Evolutionary conservation across 345 rosid species (phyloP).

Genomic region (Populus alba): DNA sequence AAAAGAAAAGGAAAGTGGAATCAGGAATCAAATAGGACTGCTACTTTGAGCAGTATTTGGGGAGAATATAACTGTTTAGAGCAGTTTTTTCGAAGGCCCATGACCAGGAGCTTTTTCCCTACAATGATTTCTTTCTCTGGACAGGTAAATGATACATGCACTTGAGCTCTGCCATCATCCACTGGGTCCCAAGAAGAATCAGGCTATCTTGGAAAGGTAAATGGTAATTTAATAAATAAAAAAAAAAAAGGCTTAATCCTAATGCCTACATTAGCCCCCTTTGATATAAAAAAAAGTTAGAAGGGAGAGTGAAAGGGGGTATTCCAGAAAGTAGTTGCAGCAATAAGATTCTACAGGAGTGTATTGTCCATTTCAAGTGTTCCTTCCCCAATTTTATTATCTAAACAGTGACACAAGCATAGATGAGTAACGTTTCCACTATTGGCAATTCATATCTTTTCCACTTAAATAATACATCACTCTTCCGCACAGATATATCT

Average conservation of each 20-base stretch:
- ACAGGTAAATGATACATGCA: background rate
- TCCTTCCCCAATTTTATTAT: background rate
- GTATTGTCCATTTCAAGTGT: background rate
- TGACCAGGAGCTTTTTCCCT: background rate
- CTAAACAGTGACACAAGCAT: background rate
- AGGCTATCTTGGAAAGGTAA: background rate
- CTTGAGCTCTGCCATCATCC: background rate
- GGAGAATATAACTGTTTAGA: background rate
- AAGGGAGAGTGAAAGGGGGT: background rate
- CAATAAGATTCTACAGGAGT: background rate
- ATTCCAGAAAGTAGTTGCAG: background rate
- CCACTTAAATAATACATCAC: background rate
- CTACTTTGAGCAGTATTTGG: background rate
- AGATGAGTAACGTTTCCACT: background rate
- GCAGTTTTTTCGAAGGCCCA: background rate
- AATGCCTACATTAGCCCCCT: background rate
- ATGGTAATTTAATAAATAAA: background rate
- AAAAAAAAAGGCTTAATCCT: background rate
- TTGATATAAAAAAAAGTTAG: background rate
- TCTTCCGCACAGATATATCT: background rate
- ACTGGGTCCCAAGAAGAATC: background rate
- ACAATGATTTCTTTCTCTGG: background rate
- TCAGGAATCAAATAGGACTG: background rate
- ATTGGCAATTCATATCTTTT: background rate
- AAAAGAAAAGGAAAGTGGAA: constrained; percentile 4